Evolutionary conservation across 306 rosid species (phyloP).

Genomic region (Datisca glomerata): DNA sequence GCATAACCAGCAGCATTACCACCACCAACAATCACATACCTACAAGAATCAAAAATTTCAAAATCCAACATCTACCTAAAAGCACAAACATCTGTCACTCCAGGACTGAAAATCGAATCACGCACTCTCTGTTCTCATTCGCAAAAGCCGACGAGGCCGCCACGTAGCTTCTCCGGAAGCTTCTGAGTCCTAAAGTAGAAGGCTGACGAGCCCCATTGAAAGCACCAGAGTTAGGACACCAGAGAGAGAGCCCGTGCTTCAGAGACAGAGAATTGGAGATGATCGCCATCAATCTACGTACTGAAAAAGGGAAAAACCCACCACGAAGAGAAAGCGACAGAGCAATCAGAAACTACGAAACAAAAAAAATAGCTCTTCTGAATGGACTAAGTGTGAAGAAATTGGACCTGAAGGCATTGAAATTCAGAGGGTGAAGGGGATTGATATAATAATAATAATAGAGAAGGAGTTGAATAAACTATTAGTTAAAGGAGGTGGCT

Average conservation of each 20-base stretch:
- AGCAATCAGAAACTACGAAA: no score
- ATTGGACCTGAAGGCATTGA: no score
- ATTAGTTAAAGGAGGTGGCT: no score
- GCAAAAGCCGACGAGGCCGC: conserved; percentile 42
- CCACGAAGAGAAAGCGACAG: no score
- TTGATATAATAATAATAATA: no score
- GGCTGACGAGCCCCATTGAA: conserved; percentile 11
- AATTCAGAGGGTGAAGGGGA: no score
- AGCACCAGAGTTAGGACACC: conserved; percentile 24
- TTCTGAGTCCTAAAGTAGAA: conserved; percentile 27
- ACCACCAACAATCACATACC: conserved; percentile 96
- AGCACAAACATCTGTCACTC: not conserved
- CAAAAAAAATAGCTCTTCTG: no score
- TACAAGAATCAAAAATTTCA: conserved; percentile 10
- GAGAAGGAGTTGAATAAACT: no score
- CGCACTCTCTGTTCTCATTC: conserved; percentile 66
- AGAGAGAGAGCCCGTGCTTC: conserved; percentile 35
- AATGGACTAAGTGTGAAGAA: no score
- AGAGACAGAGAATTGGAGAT: conserved; percentile 34
- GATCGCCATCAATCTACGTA: conserved; percentile 47
- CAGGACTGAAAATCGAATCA: conserved; percentile 7
- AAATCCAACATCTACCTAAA: not conserved
- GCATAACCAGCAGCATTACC: conserved; percentile 97
- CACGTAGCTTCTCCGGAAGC: conserved; percentile 46
- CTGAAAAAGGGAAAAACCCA: no score